Conservation (phyloP, 2,329 filamentous ascomycete genomes). For the Cyphellophora attinorum region DNA sequence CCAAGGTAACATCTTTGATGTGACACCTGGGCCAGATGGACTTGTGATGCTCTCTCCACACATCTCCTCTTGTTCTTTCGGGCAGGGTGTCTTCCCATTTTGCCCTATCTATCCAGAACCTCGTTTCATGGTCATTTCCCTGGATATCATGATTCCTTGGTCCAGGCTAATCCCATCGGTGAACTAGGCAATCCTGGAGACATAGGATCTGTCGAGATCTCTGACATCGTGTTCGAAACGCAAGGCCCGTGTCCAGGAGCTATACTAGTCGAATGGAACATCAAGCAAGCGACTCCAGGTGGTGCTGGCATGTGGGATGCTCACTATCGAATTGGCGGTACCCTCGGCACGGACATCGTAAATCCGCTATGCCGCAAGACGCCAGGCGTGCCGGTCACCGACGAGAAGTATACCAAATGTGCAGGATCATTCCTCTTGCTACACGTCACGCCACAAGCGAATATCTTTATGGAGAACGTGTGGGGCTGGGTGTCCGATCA, state of each 20-base stretch:
- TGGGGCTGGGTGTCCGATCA: slow-evolving; percentile 27
- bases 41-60: too few relatives aligned
- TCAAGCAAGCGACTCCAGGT: slow-evolving; percentile 21
- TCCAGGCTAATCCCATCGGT: too few relatives aligned
- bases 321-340: slow-evolving; percentile 30
- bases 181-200: slow-evolving; percentile 23
- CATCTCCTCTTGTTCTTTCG: too few relatives aligned
- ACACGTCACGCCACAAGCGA: slow-evolving; percentile 51
- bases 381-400: slow-evolving; percentile 20
- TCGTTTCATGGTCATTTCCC: too few relatives aligned
- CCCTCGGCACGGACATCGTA: slow-evolving; percentile 25
- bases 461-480: slow-evolving; percentile 26
- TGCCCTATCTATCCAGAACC: too few relatives aligned
- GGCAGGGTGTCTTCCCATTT: too few relatives aligned
- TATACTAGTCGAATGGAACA: slow-evolving; percentile 28
- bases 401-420: slow-evolving; percentile 20
- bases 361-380: slow-evolving; percentile 22
- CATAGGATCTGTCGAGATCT: slow-evolving; percentile 26
- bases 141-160: too few relatives aligned
- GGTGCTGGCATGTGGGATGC: slow-evolving; percentile 24
- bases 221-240: slow-evolving; percentile 26
- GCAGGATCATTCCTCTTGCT: slow-evolving; percentile 42
- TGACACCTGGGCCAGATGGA: too few relatives aligned
- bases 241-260: slow-evolving; percentile 26
- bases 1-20: too few relatives aligned